Percentiles rank a stretch among this genome's conserved stretches.
Conservation (phyloP, 2,329 filamentous ascomycete genomes). For the Fusarium nematophilum region DNA sequence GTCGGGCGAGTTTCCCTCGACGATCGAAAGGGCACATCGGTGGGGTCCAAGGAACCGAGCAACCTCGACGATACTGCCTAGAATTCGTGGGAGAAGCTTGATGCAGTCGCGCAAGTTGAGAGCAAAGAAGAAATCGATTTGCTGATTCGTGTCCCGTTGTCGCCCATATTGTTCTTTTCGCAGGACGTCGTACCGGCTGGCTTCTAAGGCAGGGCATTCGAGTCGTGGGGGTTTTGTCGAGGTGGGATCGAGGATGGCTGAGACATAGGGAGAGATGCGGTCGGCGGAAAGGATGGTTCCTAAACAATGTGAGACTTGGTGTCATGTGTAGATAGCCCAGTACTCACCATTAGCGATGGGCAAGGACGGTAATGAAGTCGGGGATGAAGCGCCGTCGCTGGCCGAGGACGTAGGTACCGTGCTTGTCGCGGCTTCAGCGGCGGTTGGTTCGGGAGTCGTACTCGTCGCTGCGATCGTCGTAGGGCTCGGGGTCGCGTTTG, state of each 20-base stretch:
- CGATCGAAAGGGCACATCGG: constrained; percentile 64
- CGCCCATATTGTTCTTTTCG: background rate
- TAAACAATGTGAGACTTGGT: constrained; percentile 46
- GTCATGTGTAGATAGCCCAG: accelerated
- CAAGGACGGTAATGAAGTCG: background rate
- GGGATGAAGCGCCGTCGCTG: background rate
- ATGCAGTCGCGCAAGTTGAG: constrained; percentile 61
- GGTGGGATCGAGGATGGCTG: constrained; percentile 45
- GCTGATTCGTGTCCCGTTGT: background rate
- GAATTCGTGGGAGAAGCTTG: constrained; percentile 59
- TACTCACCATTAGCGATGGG: constrained; percentile 21
- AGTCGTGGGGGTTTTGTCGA: constrained; percentile 39
- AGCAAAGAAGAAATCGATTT: constrained; percentile 61
- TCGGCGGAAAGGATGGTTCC: constrained; percentile 42
- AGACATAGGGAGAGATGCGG: constrained; percentile 39
- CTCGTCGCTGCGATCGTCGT: background rate
- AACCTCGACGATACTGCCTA: constrained; percentile 63
- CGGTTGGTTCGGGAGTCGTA: background rate
- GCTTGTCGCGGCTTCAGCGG: too few species aligned
- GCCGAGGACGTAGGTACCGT: background rate
- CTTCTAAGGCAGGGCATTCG: constrained; percentile 43
- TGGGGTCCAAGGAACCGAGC: constrained; percentile 62
- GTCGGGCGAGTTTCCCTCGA: constrained; percentile 67
- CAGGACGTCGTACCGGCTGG: constrained; percentile 38
- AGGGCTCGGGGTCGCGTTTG: background rate